phyloP scores from a whole-genome alignment of 768 basidiomycete genomes.

The Coprinellus micaceus region DNA sequence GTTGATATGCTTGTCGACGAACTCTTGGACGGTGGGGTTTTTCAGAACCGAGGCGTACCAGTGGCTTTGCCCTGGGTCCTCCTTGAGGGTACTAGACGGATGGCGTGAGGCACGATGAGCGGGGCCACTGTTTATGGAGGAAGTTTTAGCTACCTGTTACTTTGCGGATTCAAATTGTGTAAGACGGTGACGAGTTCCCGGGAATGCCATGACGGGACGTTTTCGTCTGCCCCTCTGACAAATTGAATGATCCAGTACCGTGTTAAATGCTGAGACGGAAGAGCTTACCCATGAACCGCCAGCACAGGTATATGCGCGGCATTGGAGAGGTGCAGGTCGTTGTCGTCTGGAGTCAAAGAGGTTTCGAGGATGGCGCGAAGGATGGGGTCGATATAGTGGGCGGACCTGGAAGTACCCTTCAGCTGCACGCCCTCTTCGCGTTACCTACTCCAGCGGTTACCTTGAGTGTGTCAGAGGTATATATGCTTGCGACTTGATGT shows the following conservation, averaged over 20 bases:
- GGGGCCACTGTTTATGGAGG: background rate
- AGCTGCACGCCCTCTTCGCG: background rate
- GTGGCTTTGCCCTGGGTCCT: conserved; percentile 61
- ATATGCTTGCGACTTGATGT: conserved; percentile 86
- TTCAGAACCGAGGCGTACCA: conserved; percentile 66
- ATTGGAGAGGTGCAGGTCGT: conserved; percentile 83
- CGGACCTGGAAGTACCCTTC: conserved; percentile 38
- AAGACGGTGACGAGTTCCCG: conserved; percentile 61
- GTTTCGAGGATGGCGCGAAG: conserved; percentile 70
- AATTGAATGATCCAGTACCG: background rate
- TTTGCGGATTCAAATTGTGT: conserved; percentile 49
- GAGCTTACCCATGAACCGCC: conserved; percentile 71
- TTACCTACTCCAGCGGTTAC: conserved; percentile 21
- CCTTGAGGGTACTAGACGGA: conserved; percentile 37
- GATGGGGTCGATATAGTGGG: conserved; percentile 75
- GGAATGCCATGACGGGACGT: conserved; percentile 86
- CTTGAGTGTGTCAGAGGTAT: conserved; percentile 68
- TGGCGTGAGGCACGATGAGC: background rate
- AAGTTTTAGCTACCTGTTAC: conserved; percentile 48
- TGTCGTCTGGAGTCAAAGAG: conserved; percentile 79
- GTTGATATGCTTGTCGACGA: conserved; percentile 40
- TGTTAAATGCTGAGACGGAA: conserved; percentile 1
- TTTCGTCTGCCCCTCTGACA: conserved; percentile 69
- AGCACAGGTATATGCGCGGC: conserved; percentile 64
- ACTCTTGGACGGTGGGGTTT: conserved; percentile 51